Conservation (phyloP, 2,329 filamentous ascomycete species). For the Bisporella sp. region DNA sequence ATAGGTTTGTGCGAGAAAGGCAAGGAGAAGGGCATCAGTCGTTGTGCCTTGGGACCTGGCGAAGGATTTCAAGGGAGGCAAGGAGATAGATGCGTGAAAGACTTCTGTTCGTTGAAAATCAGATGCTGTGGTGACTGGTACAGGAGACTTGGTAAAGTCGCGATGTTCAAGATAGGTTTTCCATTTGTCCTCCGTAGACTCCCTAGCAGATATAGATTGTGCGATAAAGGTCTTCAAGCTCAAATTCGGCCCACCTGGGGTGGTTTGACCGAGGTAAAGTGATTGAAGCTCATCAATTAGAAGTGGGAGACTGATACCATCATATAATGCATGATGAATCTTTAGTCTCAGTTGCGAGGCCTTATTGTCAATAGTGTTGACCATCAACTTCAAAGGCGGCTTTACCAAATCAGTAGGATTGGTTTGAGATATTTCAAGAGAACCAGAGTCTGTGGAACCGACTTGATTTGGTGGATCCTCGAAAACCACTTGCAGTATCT, state of each 20-base stretch:
- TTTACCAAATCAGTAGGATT: constrained; percentile 8
- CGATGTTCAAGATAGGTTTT: constrained; percentile 27
- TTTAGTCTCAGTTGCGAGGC: constrained; percentile 36
- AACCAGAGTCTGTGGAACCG: constrained; percentile 15
- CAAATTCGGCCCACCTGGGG: constrained; percentile 1
- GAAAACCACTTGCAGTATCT: constrained; percentile 59
- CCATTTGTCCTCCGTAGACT: constrained; percentile 35
- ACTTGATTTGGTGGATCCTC: constrained; percentile 31
- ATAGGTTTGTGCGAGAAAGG: constrained; percentile 51
- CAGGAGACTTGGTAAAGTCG: constrained; percentile 26
- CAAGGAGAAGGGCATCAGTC: constrained; percentile 70
- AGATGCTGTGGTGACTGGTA: neutral
- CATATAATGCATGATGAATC: constrained; percentile 85
- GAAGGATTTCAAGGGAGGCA: constrained; percentile 32
- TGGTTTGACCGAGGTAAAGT: constrained; percentile 30
- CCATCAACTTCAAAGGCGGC: constrained; percentile 20
- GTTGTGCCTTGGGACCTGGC: constrained; percentile 51
- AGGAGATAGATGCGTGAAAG: constrained; percentile 43
- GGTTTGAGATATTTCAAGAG: constrained; percentile 4
- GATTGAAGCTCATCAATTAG: constrained; percentile 48
- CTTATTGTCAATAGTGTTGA: constrained; percentile 7
- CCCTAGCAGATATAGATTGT: constrained; percentile 32
- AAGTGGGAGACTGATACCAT: constrained; percentile 68
- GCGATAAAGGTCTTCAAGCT: constrained; percentile 28
- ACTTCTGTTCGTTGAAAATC: constrained; percentile 21